These are phyloP conservation scores for Solanum gracilifrons DNA, from an alignment of 257 asterid genomes.

Conservation along the genomic window DNA sequence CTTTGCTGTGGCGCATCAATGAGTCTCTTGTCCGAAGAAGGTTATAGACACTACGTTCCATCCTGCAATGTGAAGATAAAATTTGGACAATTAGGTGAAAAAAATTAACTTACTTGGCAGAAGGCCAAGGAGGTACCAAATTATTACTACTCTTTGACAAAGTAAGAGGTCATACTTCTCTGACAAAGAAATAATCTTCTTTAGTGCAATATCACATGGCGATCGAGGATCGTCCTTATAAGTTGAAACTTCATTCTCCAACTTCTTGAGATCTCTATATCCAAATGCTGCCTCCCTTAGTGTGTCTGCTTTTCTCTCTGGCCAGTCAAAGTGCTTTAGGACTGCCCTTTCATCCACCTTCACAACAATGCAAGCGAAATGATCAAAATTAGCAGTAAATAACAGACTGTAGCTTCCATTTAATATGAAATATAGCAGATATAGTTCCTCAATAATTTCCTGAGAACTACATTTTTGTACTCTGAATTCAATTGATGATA, in stretches of 20 bases:
- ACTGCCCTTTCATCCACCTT: conserved; percentile 97
- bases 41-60: conserved; percentile 68
- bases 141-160: background rate
- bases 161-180: conserved; percentile 49
- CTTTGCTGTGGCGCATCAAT: conserved; percentile 61
- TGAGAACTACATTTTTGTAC: background rate
- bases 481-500: background rate
- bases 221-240: conserved; percentile 56
- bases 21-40: conserved; percentile 68
- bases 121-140: background rate
- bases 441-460: background rate
- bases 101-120: background rate
- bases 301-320: conserved; percentile 86
- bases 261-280: conserved; percentile 62
- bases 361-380: conserved; percentile 2
- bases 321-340: conserved; percentile 92
- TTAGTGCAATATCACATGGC: conserved; percentile 60
- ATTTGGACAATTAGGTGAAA: background rate
- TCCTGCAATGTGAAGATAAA: conserved; percentile 23
- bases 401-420: background rate
- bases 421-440: background rate
- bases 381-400: background rate
- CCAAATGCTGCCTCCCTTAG: conserved; percentile 87
- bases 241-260: conserved; percentile 58
- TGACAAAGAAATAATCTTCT: conserved; percentile 69